A percentile compares a stretch with the other conserved stretches of the same genome.
Evolutionary conservation across 208 protist species (phyloP).

Genomic region (Endotrypanum monterogeii): DNA sequence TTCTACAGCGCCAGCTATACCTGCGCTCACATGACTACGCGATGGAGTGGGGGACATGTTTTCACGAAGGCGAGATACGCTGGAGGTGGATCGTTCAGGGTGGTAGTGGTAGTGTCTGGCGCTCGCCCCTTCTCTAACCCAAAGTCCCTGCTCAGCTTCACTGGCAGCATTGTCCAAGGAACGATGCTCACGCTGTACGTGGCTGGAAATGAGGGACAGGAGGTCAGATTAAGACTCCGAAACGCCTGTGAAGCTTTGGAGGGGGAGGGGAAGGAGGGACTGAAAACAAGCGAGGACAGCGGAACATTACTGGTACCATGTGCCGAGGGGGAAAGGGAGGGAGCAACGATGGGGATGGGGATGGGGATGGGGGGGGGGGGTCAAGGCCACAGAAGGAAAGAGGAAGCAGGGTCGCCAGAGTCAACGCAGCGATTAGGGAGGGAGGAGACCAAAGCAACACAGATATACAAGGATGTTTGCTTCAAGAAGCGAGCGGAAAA

Average conservation of each 20-base stretch:
- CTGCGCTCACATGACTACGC: too few relatives aligned
- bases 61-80: too few relatives aligned
- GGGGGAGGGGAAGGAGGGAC: neutral
- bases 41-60: too few relatives aligned
- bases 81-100: too few relatives aligned
- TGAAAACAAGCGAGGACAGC: neutral
- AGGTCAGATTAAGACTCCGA: too few relatives aligned
- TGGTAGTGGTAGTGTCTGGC: too few relatives aligned
- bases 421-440: neutral
- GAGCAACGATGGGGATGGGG: neutral
- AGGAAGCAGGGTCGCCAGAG: neutral
- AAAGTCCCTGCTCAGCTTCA: too few relatives aligned
- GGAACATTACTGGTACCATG: neutral
- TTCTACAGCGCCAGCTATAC: too few relatives aligned
- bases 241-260: neutral
- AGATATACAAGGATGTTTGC: neutral
- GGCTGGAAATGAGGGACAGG: too few relatives aligned
- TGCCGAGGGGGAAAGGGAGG: neutral
- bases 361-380: neutral
- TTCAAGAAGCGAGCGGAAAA: neutral
- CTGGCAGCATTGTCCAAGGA: too few relatives aligned
- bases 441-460: neutral
- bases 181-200: too few relatives aligned
- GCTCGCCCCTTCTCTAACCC: too few relatives aligned
- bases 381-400: neutral